Evolutionary conservation across 441 rosid species (phyloP).

Genomic region (Aleurites moluccanus): DNA sequence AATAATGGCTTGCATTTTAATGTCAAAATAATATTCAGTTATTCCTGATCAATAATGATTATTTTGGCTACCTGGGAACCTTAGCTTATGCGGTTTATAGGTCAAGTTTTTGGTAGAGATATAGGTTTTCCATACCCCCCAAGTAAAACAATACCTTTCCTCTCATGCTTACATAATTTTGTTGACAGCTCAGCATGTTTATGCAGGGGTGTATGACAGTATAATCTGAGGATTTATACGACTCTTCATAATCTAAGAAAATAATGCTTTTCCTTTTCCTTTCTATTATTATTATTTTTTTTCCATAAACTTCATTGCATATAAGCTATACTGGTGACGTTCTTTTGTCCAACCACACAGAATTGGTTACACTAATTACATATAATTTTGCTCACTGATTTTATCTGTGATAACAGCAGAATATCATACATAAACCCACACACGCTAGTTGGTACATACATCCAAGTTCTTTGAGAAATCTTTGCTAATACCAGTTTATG

Average conservation of each 20-base stretch:
- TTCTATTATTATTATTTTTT: too few species aligned
- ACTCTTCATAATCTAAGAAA: too few species aligned
- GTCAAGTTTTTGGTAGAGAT: neutral
- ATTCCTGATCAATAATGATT: neutral
- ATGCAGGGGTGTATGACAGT: neutral
- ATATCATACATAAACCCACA: neutral
- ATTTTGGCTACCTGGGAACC: neutral
- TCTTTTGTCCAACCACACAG: neutral
- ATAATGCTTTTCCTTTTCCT: neutral
- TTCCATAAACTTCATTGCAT: neutral
- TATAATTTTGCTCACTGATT: neutral
- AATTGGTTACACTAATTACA: neutral
- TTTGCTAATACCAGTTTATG: neutral
- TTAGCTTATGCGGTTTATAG: neutral
- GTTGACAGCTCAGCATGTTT: neutral
- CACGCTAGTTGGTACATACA: neutral
- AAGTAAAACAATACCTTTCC: neutral
- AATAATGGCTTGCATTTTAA: slow-evolving; percentile 11
- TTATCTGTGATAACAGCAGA: neutral
- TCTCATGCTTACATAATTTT: neutral
- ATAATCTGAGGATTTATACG: neutral
- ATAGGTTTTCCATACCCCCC: neutral
- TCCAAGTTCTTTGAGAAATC: neutral
- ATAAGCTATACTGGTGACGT: neutral
- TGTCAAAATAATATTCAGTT: neutral